Conservation (phyloP, 2,329 filamentous ascomycete genomes). For the Clarireedia monteithiana region DNA sequence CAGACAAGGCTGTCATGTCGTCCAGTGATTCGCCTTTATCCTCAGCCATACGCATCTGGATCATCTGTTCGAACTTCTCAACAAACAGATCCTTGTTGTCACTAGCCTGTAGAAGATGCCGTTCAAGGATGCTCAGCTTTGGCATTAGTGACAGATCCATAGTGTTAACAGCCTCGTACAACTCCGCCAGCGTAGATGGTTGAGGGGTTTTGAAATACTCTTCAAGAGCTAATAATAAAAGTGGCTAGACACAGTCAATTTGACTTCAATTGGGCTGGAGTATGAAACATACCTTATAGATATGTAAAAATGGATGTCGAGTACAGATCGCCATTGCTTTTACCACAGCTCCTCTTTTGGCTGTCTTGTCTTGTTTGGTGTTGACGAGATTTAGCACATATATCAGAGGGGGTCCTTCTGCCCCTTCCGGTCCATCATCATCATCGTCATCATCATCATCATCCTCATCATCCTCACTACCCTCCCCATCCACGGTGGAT, state of each 20-base stretch:
- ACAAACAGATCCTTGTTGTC: conserved; percentile 95
- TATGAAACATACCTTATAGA: conserved; percentile 70
- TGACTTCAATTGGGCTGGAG: background rate
- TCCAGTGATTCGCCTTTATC: conserved; percentile 40
- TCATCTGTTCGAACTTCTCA: conserved; percentile 95
- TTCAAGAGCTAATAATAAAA: conserved; percentile 83
- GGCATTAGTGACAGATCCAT: conserved; percentile 98
- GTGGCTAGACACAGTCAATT: conserved; percentile 48
- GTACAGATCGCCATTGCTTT: conserved; percentile 99
- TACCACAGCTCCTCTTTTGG: conserved; percentile 87
- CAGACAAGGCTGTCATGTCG: conserved; percentile 38
- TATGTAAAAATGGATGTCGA: conserved; percentile 92
- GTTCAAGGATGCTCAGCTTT: conserved; percentile 72
- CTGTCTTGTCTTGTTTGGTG: conserved; percentile 90
- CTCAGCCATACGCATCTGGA: conserved; percentile 69
- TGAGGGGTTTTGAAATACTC: conserved; percentile 94
- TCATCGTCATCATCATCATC: conserved; percentile 42
- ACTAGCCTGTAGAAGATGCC: conserved; percentile 77
- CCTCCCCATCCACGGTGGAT: background rate
- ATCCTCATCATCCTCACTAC: conserved; percentile 32
- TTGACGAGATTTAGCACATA: conserved; percentile 98
- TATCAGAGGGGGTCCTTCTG: conserved; percentile 83
- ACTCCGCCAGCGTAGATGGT: conserved; percentile 75
- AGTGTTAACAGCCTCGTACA: conserved; percentile 88
- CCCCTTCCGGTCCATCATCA: conserved; percentile 59